Percentiles rank a stretch among this genome's conserved stretches.
phyloP scores from a whole-genome alignment of 2,329 filamentous ascomycete species.

The Cladosporium colombiae region DNA sequence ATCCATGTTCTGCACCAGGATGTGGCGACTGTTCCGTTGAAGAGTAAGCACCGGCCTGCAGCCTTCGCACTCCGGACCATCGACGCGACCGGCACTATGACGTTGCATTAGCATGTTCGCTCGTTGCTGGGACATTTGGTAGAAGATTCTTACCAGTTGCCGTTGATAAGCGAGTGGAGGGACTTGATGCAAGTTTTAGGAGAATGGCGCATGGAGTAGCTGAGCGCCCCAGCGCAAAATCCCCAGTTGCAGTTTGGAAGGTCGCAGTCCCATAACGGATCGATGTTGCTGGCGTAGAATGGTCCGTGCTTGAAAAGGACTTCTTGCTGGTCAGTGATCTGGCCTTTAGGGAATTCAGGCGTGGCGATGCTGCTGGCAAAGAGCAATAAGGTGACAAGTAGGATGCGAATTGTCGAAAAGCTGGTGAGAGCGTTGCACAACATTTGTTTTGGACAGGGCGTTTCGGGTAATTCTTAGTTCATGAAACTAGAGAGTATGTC shows the following conservation, averaged over 20 bases:
- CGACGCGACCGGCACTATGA: not conserved
- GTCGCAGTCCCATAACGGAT: not conserved
- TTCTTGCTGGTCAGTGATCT: not conserved
- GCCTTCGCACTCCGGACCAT: not conserved
- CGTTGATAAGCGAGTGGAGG: not conserved
- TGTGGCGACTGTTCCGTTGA: not conserved
- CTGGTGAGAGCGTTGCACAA: not conserved
- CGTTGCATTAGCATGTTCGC: not conserved
- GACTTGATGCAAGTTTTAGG: not conserved
- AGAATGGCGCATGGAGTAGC: not conserved
- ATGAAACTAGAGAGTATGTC: not conserved
- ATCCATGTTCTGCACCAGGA: not conserved
- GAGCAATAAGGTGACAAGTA: not conserved
- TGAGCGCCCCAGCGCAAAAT: not conserved
- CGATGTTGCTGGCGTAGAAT: not conserved
- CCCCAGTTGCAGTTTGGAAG: not conserved
- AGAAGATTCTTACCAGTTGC: not conserved
- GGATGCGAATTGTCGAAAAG: not conserved
- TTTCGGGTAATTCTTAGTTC: not conserved
- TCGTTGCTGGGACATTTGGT: not conserved
- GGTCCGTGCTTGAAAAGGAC: not conserved
- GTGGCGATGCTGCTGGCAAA: not conserved
- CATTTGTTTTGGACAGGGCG: not conserved
- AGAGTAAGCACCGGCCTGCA: not conserved
- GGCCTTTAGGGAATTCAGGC: not conserved